phyloP scores from a whole-genome alignment of 1,284 basidiomycete genomes.

The Kwoniella shivajii region DNA sequence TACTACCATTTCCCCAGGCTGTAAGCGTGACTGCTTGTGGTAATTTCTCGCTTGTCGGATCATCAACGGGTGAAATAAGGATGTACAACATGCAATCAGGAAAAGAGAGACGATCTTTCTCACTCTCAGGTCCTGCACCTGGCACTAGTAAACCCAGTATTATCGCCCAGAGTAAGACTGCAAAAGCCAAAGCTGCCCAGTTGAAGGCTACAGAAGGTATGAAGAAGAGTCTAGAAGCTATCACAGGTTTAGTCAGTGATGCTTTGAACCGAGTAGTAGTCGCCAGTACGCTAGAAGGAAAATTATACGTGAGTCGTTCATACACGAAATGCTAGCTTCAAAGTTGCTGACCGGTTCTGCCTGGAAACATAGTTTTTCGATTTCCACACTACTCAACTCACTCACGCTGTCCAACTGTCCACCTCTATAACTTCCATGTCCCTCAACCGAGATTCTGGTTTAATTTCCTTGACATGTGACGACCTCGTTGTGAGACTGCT shows the following conservation, averaged over 20 bases:
- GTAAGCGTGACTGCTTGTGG: constrained; percentile 93
- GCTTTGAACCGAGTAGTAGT: constrained; percentile 79
- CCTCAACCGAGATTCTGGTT: constrained; percentile 80
- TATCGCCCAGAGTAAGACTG: constrained; percentile 35
- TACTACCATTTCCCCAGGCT: constrained; percentile 57
- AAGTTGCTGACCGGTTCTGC: constrained; percentile 4
- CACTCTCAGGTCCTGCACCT: constrained; percentile 62
- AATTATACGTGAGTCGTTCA: constrained; percentile 69
- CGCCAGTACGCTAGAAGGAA: constrained; percentile 84
- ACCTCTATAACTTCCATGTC: constrained; percentile 71
- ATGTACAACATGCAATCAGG: constrained; percentile 99
- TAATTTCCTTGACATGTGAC: constrained; percentile 83
- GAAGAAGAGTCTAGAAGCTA: constrained; percentile 60
- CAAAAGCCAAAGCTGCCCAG: constrained; percentile 39
- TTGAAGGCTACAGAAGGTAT: constrained; percentile 55
- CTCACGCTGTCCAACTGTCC: constrained; percentile 68
- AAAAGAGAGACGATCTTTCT: constrained; percentile 75
- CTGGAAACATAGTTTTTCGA: constrained; percentile 92
- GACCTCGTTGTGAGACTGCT: constrained; percentile 81
- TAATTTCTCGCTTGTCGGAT: constrained; percentile 87
- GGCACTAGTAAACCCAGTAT: constrained; percentile 58
- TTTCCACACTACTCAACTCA: constrained; percentile 78
- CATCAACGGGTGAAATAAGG: constrained; percentile 73
- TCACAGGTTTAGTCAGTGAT: constrained; percentile 85
- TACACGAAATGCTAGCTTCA: no score